Evolutionary conservation across 2,329 filamentous ascomycete species (phyloP), one percentile per base, ranked within the genome.

Genomic region (Claviceps spartinae): DNA sequence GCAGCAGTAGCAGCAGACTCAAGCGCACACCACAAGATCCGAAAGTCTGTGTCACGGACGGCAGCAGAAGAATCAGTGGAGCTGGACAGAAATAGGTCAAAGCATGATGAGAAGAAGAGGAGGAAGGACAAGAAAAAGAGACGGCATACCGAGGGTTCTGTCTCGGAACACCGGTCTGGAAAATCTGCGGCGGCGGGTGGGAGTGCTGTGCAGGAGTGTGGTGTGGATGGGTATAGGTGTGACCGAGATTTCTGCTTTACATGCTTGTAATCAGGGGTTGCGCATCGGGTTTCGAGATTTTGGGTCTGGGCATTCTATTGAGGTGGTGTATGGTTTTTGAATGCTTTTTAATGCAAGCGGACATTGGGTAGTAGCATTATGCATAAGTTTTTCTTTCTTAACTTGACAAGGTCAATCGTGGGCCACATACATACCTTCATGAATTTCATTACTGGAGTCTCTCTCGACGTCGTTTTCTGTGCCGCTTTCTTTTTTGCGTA

Each of bases 241-340:
- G 72, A 72, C 3, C 69, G 75, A 51, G 73, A 78, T 54, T 82
- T 82, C 64, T 83, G 80, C 63, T 81, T 83, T 57, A 70, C 68
- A 9, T 82, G 79, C 58, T 65, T 78, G 53, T 55, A 16, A 4
- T 34, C 30, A 36, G 13, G 14, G 42, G 42, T 5, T 13, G 7
- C 13, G 4, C 14, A 11, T 8, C 9, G 13, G 41, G 22, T 20
- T 22, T 3, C 38, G 38, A 8, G 5, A 41, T n/a, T 3, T 4
- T 34, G 30, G 9, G 9, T 11, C 9, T 11, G 9, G 3, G 3
- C 4, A 9, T 34, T 11, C 30, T 22, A 34, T 34, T 34, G 30
- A 34, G 30, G 30, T 34, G 30, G 30, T 34, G 9, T 11, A 34
- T 34, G 30, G 30, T 11, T 9, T 34, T 11, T 34, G 30, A 3